A percentile compares a stretch with the other conserved stretches of the same genome.
Evolutionary conservation across 208 protist genomes (phyloP).

Genomic region (Wallacemonas collosoma): DNA sequence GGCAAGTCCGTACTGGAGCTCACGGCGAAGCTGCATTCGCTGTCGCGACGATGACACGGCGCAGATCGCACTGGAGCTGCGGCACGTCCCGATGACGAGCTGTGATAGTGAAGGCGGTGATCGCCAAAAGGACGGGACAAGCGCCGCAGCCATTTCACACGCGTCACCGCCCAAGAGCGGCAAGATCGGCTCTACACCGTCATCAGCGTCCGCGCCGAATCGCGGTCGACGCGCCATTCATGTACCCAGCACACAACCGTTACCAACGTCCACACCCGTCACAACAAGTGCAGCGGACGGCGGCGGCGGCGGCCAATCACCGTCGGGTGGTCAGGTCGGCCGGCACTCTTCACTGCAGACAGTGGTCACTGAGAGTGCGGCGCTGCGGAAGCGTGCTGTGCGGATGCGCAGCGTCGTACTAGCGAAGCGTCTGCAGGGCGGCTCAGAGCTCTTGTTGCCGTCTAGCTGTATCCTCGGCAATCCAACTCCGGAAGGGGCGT

Average conservation of each 20-base stretch:
- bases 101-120: conserved; percentile 1
- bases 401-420: conserved; percentile 39
- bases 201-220: not conserved
- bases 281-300: not conserved
- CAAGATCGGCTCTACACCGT: not conserved
- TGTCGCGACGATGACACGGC: conserved; percentile 22
- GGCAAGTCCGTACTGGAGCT: conserved; percentile 11
- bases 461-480: conserved; percentile 50
- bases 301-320: not conserved
- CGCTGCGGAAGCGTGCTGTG: conserved; percentile 10
- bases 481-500: conserved; percentile 37
- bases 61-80: conserved; percentile 56
- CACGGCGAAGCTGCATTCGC: not conserved
- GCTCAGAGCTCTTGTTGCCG: conserved; percentile 76
- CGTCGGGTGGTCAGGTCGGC: not conserved
- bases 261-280: not conserved
- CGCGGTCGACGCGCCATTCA: conserved; percentile 11
- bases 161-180: not conserved
- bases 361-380: conserved; percentile 4
- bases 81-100: conserved; percentile 35
- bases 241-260: conserved; percentile 8
- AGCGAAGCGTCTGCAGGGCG: conserved; percentile 52
- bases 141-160: not conserved
- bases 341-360: conserved; percentile 20
- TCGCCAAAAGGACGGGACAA: not conserved